These are phyloP conservation scores for Pyracantha coccinea DNA, from an alignment of 331 rosid genomes.

Conservation along the genomic window DNA sequence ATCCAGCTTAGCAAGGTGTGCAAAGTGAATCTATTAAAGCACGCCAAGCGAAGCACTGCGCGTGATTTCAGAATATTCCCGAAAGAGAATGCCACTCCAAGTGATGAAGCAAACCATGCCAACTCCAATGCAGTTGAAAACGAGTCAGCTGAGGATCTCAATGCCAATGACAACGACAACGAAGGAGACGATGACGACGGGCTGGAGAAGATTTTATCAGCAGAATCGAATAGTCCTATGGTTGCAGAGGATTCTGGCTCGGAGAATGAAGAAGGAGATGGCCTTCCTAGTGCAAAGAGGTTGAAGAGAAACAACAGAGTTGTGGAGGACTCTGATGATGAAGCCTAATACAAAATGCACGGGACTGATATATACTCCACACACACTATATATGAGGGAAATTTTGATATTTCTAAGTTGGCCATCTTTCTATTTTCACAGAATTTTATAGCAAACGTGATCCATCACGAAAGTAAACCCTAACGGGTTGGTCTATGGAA, in stretches of 20 bases:
- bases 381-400: not conserved
- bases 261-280: constrained; percentile 17
- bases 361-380: not conserved
- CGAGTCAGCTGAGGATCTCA: constrained; percentile 14
- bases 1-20: constrained; percentile 37
- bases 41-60: constrained; percentile 38
- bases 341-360: constrained; percentile 6
- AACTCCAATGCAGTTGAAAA: constrained; percentile 13
- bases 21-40: constrained; percentile 30
- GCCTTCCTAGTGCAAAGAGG: constrained; percentile 21
- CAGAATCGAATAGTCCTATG: constrained; percentile 10
- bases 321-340: constrained; percentile 35
- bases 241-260: constrained; percentile 21
- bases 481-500: not conserved
- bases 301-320: constrained; percentile 16
- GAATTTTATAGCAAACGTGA: not conserved
- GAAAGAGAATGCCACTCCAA: not conserved
- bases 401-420: not conserved
- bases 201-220: constrained; percentile 18
- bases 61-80: constrained; percentile 28
- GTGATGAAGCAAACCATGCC: constrained; percentile 3
- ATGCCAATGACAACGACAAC: not conserved
- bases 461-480: too few species aligned
- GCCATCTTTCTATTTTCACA: not conserved
- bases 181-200: constrained; percentile 4